Evolutionary conservation across 352 stramenopile species (phyloP).

Genomic region (Pseudoperonospora humuli): DNA sequence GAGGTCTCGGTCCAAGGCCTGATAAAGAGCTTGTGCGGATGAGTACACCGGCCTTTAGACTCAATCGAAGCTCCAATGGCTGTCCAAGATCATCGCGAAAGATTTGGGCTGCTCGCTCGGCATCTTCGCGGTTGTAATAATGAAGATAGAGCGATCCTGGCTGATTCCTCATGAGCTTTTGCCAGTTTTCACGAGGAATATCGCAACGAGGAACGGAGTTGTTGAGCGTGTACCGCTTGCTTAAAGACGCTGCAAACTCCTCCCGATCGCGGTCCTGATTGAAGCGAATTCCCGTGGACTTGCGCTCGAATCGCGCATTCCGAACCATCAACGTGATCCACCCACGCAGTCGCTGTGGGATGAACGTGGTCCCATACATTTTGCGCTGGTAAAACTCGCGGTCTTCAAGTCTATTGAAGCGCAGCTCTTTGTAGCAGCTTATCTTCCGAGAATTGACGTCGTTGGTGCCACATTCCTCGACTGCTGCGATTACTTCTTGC

Average conservation of each 20-base stretch:
- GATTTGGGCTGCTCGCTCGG: slow-evolving; percentile 25
- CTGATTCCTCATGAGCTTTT: slow-evolving; percentile 34
- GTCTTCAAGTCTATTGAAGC: slow-evolving; percentile 30
- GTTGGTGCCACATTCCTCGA: background rate
- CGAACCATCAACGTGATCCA: slow-evolving; percentile 36
- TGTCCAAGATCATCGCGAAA: slow-evolving; percentile 38
- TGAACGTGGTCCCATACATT: slow-evolving; percentile 50
- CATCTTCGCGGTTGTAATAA: slow-evolving; percentile 49
- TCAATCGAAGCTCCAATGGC: slow-evolving; percentile 29
- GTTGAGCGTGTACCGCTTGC: slow-evolving; percentile 44
- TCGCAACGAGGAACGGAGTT: slow-evolving; percentile 40
- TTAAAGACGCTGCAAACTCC: slow-evolving; percentile 35
- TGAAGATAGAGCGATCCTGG: slow-evolving; percentile 33
- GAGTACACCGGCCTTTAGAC: slow-evolving; percentile 30
- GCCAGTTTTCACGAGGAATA: slow-evolving; percentile 53
- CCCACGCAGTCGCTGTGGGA: slow-evolving; percentile 35
- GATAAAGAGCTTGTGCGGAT: slow-evolving; percentile 22
- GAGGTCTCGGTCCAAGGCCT: background rate
- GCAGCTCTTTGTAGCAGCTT: slow-evolving; percentile 36
- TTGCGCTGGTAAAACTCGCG: slow-evolving; percentile 39
- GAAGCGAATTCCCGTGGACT: slow-evolving; percentile 51
- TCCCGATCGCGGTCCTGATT: slow-evolving; percentile 51
- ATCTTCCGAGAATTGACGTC: slow-evolving; percentile 3
- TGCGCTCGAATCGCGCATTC: slow-evolving; percentile 44
- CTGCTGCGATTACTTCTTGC: background rate